Conservation (phyloP, 2,329 filamentous ascomycete genomes). For the Sphaerulina vaccinii region DNA sequence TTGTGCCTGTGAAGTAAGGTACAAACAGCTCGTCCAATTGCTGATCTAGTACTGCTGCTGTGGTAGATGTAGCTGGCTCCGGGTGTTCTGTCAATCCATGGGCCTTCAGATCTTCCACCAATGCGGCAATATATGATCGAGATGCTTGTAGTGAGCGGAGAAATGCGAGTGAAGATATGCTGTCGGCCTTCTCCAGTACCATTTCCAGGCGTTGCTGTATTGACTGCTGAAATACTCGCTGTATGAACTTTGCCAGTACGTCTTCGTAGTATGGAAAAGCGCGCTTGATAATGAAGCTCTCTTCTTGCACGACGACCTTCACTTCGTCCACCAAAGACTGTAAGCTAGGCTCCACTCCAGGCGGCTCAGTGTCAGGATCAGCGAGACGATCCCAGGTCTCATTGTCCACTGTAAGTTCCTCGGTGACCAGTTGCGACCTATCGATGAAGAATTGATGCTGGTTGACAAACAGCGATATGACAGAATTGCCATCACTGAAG, state of each 20-base stretch:
- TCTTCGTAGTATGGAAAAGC: constrained; percentile 97
- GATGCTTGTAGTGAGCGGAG: constrained; percentile 87
- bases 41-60: constrained; percentile 67
- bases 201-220: constrained; percentile 94
- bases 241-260: constrained; percentile 87
- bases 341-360: constrained; percentile 85
- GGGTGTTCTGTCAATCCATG: constrained; percentile 95
- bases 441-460: constrained; percentile 99
- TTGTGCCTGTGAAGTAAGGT: constrained; percentile 64
- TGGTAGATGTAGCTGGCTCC: constrained; percentile 83
- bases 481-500: constrained; percentile 93
- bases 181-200: constrained; percentile 91
- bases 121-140: constrained; percentile 77
- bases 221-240: constrained; percentile 95
- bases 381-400: constrained; percentile 83
- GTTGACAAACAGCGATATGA: constrained; percentile 95
- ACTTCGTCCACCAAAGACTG: constrained; percentile 94
- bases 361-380: constrained; percentile 89
- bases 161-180: constrained; percentile 88
- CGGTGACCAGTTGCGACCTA: constrained; percentile 82
- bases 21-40: constrained; percentile 67
- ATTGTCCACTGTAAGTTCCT: constrained; percentile 75
- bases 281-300: constrained; percentile 93
- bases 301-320: constrained; percentile 91
- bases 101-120: constrained; percentile 90